Percentiles rank a stretch among this genome's conserved stretches.
phyloP scores from a whole-genome alignment of 208 protist species.

The Kentomonas sorsogonicus region DNA sequence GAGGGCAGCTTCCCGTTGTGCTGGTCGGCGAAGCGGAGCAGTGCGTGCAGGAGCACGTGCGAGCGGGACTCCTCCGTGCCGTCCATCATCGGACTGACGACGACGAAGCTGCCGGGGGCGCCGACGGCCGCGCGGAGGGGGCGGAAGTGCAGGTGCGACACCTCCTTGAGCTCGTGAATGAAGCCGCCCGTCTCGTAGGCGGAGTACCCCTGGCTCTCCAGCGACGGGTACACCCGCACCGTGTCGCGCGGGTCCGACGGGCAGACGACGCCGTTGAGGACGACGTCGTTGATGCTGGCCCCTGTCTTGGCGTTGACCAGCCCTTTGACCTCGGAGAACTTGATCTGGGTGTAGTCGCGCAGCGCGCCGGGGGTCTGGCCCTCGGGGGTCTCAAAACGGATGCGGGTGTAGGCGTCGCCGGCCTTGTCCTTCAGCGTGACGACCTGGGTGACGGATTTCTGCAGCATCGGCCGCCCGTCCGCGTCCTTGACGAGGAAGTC shows the following conservation, averaged over 20 bases:
- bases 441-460: slow-evolving; percentile 68
- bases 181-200: slow-evolving; percentile 81
- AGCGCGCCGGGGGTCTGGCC: slow-evolving; percentile 75
- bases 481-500: slow-evolving; percentile 74
- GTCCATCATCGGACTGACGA: slow-evolving; percentile 85
- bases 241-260: slow-evolving; percentile 63
- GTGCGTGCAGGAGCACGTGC: slow-evolving; percentile 52
- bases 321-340: slow-evolving; percentile 79
- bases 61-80: slow-evolving; percentile 67
- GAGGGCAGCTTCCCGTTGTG: slow-evolving; percentile 45
- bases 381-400: slow-evolving; percentile 82
- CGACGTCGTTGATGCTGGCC: slow-evolving; percentile 52
- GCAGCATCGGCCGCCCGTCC: slow-evolving; percentile 73
- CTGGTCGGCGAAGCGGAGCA: slow-evolving; percentile 65
- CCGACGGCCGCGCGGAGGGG: slow-evolving; percentile 45
- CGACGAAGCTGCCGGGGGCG: slow-evolving; percentile 60
- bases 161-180: slow-evolving; percentile 80
- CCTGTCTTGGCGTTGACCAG: slow-evolving; percentile 45
- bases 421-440: slow-evolving; percentile 48
- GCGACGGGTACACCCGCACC: slow-evolving; percentile 81
- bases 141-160: slow-evolving; percentile 44
- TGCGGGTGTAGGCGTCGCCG: slow-evolving; percentile 57
- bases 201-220: slow-evolving; percentile 61
- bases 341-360: slow-evolving; percentile 81
- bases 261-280: slow-evolving; percentile 77